Percentiles rank a stretch among this genome's conserved stretches.
Conservation (phyloP, 208 protist species). For the Histomonas meleagridis region DNA sequence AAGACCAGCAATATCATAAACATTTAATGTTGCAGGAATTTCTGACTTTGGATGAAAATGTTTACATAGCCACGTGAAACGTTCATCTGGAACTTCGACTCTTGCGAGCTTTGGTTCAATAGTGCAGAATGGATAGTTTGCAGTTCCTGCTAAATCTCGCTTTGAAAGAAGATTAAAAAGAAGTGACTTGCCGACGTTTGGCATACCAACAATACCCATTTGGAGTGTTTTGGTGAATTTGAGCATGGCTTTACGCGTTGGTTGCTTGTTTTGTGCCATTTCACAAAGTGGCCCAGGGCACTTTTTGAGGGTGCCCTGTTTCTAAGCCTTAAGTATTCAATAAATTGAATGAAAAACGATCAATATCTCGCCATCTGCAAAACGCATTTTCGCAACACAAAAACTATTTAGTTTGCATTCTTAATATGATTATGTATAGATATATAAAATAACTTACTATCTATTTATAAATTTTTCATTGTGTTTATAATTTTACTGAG, state of each 20-base stretch:
- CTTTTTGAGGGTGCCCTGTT: no score
- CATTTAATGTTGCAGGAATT: conserved; percentile 34
- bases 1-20: conserved; percentile 51
- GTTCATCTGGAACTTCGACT: conserved; percentile 42
- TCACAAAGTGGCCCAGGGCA: not conserved
- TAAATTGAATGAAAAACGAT: no score
- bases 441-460: no score
- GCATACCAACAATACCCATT: conserved; percentile 54
- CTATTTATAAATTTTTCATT: no score
- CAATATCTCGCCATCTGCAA: no score
- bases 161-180: conserved; percentile 51
- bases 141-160: conserved; percentile 10
- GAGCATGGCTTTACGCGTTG: not conserved
- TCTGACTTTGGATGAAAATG: not conserved
- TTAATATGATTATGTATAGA: no score
- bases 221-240: conserved; percentile 41
- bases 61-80: conserved; percentile 35
- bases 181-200: conserved; percentile 55
- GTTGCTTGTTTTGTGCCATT: not conserved
- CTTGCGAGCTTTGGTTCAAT: conserved; percentile 40
- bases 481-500: no score
- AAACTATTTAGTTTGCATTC: no score
- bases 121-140: conserved; percentile 47
- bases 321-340: no score
- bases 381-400: no score